Evolutionary conservation across 2,329 filamentous ascomycete genomes (phyloP).

Genomic region (Trichoderma brevicompactum): DNA sequence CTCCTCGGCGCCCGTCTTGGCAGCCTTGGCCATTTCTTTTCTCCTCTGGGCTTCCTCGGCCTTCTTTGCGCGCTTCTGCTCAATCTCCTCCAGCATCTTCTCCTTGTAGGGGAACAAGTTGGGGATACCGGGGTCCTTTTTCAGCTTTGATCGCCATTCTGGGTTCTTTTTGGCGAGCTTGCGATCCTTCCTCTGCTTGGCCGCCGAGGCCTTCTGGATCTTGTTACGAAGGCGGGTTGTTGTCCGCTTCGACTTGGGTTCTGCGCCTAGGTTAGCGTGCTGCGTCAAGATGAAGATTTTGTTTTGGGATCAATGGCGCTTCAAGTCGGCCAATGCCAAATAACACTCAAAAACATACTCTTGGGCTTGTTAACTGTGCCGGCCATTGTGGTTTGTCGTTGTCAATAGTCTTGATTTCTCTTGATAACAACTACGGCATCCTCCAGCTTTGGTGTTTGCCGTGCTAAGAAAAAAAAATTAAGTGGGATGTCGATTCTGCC

Average conservation of each 20-base stretch:
- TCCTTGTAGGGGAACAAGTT: constrained; percentile 99
- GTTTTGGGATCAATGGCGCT: background rate
- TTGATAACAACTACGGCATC: constrained; percentile 20
- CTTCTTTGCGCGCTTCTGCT: constrained; percentile 81
- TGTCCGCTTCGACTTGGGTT: constrained; percentile 92
- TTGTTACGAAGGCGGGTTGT: constrained; percentile 90
- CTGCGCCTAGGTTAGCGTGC: constrained; percentile 49
- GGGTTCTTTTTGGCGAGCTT: constrained; percentile 96
- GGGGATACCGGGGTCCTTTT: constrained; percentile 97
- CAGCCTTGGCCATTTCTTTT: constrained; percentile 73
- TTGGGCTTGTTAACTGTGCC: constrained; percentile 60
- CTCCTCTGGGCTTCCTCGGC: constrained; percentile 75
- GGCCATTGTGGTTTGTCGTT: constrained; percentile 48
- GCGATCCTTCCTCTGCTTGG: constrained; percentile 87
- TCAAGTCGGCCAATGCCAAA: too few species aligned
- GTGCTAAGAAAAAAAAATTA: constrained; percentile 42
- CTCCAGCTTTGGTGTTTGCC: constrained; percentile 17
- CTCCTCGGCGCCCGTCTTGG: constrained; percentile 56
- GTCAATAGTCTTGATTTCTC: background rate
- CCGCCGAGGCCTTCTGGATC: constrained; percentile 88
- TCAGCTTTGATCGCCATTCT: constrained; percentile 91
- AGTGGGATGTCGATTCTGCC: constrained; percentile 48
- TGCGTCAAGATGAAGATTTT: background rate
- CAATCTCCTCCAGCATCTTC: constrained; percentile 90
- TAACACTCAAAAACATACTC: constrained; percentile 45